Base-by-base conservation (phyloP, 2,329 filamentous ascomycete genomes). In the Dactylonectria macrodidyma region DNA sequence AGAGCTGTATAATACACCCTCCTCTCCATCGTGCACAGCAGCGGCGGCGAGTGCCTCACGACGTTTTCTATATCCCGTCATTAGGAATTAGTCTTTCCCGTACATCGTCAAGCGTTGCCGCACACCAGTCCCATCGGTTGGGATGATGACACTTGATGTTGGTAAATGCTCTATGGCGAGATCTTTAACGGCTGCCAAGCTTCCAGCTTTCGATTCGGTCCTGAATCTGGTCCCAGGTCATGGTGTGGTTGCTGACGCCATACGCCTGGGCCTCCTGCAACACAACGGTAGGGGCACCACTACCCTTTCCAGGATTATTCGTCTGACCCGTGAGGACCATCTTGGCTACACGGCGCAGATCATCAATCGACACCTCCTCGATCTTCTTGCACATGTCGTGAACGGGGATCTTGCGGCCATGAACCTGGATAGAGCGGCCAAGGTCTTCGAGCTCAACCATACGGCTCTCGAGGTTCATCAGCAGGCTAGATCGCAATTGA, bases 381-480 rank as follows among this genome's bases (percentile, higher is more conserved):
- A 99, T 99, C 78, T 91, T 90, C 58, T 85, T 85, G 78, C 95
- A 97, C 95, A 99, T 98, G 79, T 98, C 95, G 72, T 90, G 90
- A 8, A 98, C 95, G 2, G 95, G 93, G 7, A 98, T 90, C 84
- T 98, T 97, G 73, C 90, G 89, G 24, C 95, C 96, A 79, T 98
- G 95, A n/a, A 98, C 94, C 84, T 98, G 96, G 11, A 99, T 94
- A 80, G 98, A 95, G 70, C 96, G 86, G 24, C 96, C 96, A 0
- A 99, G 87, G 79, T 99, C 96, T 82, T 99, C 96, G 7, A 99
- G 88, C 84, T 98, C 96, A 10, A 99, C 95, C 95, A 99, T 98
- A 67, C 96, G 89, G 74, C 91, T 95, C 84, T 99, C 96, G 33
- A 99, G 89, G 83, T 99, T 99, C 96, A 99, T 99, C 57, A 99